Evolutionary conservation across 2,329 filamentous ascomycete genomes (phyloP), one percentile per base, ranked within the genome.

Genomic region (Rhynchosporium agropyri): DNA sequence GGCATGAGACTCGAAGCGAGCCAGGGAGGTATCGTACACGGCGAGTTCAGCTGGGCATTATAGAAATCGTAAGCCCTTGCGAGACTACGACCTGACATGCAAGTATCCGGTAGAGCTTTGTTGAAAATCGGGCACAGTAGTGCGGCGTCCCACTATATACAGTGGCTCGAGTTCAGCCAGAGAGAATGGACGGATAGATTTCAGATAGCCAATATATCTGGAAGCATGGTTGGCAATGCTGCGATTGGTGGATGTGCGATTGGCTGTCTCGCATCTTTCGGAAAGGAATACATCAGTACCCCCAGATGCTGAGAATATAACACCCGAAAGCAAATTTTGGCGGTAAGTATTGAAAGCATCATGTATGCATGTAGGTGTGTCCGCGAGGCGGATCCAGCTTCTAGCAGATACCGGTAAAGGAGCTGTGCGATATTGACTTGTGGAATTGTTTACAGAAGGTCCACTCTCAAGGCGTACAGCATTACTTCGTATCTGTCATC

Each of bases 111-210:
- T 12, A 38, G 7, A 26, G 50, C 3, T 53, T 7, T 4, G 48
- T 43, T 43, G 49, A 31, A 13, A 13, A 28, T n/a, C 12, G 31
- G 29, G 49, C 12, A 53, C 15, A 46, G 51, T 28, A 28, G 51
- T 38, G 38, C 51, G 51, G 36, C 31, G 36, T 54, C 51, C 40
- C 33, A 54, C 51, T 20, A 20, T 31, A 38, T 42, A 54, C 51
- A 54, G 51, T 42, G 38, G 51, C 33, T 40, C 9, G 36, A 54
- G n/a, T 54, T 54, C 51, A 54, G 36, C 51, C 51, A 54, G 36
- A 54, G 40, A 36, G 36, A 20, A 26, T 46, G 5, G 8, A n/a
- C 13, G n/a, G 13, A 36, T 45, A n/a, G 42, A 15, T n/a, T 15
- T 15, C 10, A 45, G 13, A n/a, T n/a, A 54, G 33, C 36, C 51